Evolutionary conservation across 345 rosid genomes (phyloP).

Genomic region (Isatis tinctoria): DNA sequence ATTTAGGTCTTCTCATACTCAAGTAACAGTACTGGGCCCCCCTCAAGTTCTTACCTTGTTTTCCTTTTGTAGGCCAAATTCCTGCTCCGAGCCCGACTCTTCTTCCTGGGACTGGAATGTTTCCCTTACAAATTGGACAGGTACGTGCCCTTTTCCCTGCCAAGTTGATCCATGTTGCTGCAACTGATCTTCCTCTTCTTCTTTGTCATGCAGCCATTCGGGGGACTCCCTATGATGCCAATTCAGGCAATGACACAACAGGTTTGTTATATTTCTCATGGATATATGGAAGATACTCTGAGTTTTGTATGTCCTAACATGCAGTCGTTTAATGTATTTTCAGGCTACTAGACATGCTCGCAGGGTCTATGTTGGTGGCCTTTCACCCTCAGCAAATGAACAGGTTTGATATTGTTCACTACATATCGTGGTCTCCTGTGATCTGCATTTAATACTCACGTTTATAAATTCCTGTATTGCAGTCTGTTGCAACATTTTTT

Average conservation of each 20-base stretch:
- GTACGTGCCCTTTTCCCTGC: slow-evolving; percentile 18
- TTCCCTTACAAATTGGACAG: slow-evolving; percentile 38
- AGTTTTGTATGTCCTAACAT: background rate
- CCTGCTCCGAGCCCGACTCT: slow-evolving; percentile 21
- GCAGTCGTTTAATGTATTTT: background rate
- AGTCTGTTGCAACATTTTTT: slow-evolving; percentile 48
- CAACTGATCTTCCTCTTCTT: background rate
- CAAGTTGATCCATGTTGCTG: slow-evolving; percentile 3
- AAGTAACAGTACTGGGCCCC: background rate
- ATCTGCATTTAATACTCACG: background rate
- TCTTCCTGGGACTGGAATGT: slow-evolving; percentile 32
- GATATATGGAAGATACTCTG: background rate
- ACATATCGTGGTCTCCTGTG: background rate
- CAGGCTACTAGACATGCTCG: slow-evolving; percentile 50
- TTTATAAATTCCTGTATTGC: background rate
- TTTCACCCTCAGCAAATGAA: slow-evolving; percentile 42
- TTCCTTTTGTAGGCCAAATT: slow-evolving; percentile 29
- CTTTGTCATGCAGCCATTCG: slow-evolving; percentile 25
- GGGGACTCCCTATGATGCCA: slow-evolving; percentile 41
- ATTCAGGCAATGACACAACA: slow-evolving; percentile 52
- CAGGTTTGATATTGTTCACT: slow-evolving; percentile 32
- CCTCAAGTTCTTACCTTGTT: background rate
- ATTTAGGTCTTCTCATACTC: background rate
- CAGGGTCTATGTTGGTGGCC: slow-evolving; percentile 46
- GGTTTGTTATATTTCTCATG: slow-evolving; percentile 21